Conservation (phyloP, 257 asterid genomes). For the Knoxia roxburghii region DNA sequence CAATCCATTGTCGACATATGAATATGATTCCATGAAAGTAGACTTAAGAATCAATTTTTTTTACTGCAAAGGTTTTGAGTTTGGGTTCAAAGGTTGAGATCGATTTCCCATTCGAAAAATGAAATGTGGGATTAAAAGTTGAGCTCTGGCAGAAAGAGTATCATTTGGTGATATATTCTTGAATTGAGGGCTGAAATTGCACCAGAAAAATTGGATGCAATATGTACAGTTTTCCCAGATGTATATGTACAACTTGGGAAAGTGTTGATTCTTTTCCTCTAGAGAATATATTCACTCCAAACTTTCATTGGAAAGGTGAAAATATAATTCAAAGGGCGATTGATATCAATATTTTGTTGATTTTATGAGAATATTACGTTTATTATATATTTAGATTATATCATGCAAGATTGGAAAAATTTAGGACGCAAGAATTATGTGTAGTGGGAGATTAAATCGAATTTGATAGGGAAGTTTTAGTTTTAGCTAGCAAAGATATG, state of each 20-base stretch:
- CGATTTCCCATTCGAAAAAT: neutral
- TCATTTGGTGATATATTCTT: conserved; percentile 4
- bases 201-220: neutral
- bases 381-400: no score
- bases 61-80: neutral
- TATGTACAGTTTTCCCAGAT: neutral
- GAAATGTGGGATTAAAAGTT: conserved; percentile 27
- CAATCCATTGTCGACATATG: neutral
- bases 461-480: no score
- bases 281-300: conserved; percentile 40
- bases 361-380: no score
- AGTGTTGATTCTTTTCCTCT: conserved; percentile 17
- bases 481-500: no score
- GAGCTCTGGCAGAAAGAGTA: neutral
- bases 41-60: neutral
- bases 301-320: conserved; percentile 16
- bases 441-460: no score
- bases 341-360: no score
- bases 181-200: conserved; percentile 9
- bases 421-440: no score
- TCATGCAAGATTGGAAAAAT: no score
- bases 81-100: conserved; percentile 2
- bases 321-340: no score
- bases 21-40: conserved; percentile 10
- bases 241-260: conserved; percentile 15